Percentiles rank a stretch among this genome's conserved stretches.
Conservation (phyloP, 2,329 filamentous ascomycete species). For the Epichloe typhina region DNA sequence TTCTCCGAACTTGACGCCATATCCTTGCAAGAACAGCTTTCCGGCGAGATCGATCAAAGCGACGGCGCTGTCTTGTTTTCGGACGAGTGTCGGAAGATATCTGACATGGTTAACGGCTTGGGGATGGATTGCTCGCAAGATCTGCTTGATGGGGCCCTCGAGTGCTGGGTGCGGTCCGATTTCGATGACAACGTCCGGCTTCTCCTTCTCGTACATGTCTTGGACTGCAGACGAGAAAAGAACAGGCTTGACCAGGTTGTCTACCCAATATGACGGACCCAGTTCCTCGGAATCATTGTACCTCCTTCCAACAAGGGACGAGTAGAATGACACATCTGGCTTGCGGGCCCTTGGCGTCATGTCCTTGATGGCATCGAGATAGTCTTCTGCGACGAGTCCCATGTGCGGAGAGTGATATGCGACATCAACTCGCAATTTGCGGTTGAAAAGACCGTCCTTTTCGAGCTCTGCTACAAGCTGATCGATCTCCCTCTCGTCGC, state of each 20-base stretch:
- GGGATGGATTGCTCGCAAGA: conserved; percentile 30
- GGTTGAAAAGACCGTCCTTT: conserved; percentile 30
- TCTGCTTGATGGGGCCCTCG: conserved; percentile 37
- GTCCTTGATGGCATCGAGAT: conserved; percentile 22
- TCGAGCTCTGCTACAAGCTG: conserved; percentile 25
- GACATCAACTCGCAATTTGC: conserved; percentile 33
- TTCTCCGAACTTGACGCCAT: conserved; percentile 27
- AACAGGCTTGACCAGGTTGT: conserved; percentile 28
- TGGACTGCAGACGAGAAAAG: conserved; percentile 25
- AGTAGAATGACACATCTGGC: conserved; percentile 28
- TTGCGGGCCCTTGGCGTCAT: conserved; percentile 7
- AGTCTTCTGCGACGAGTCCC: conserved; percentile 34
- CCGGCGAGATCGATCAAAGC: conserved; percentile 30
- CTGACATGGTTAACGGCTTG: conserved; percentile 25
- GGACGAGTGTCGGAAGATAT: conserved; percentile 34
- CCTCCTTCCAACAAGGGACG: conserved; percentile 28
- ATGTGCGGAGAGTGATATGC: conserved; percentile 44
- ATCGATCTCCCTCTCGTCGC: conserved; percentile 30
- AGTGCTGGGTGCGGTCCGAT: conserved; percentile 36
- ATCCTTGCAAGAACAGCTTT: conserved; percentile 31
- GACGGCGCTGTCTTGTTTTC: conserved; percentile 36
- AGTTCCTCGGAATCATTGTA: conserved; percentile 21
- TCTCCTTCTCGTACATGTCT: conserved; percentile 17
- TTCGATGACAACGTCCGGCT: conserved; percentile 24
- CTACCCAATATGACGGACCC: conserved; percentile 31